phyloP scores from a whole-genome alignment of 257 asterid genomes.

The Scutellaria galericulata region DNA sequence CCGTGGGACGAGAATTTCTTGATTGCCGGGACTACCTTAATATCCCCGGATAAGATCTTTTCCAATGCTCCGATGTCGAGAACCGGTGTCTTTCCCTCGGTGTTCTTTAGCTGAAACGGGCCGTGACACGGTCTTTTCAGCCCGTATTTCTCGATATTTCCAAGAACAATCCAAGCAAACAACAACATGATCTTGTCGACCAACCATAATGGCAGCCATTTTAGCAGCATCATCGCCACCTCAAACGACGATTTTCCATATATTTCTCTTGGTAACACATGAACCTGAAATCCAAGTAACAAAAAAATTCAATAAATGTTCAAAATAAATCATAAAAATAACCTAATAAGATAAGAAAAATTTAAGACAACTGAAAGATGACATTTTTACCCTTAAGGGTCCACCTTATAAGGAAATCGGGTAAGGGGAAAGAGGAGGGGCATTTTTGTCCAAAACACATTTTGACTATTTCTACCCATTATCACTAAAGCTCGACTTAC shows the following conservation, averaged over 20 bases:
- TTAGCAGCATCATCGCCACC: constrained; percentile 54
- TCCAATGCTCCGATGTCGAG: constrained; percentile 69
- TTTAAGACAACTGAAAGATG: too few relatives aligned
- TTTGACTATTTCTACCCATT: too few relatives aligned
- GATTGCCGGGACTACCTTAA: constrained; percentile 60
- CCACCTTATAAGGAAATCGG: too few relatives aligned
- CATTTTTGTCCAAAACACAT: too few relatives aligned
- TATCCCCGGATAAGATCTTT: constrained; percentile 58
- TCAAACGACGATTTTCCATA: constrained; percentile 69
- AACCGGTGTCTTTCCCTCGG: constrained; percentile 70
- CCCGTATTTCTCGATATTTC: constrained; percentile 58
- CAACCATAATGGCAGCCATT: constrained; percentile 74
- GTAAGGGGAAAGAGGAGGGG: too few relatives aligned
- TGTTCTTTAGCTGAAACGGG: constrained; percentile 65
- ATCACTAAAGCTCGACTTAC: constrained; percentile 33
- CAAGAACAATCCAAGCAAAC: constrained; percentile 58
- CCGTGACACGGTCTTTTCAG: constrained; percentile 58
- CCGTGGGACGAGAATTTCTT: constrained; percentile 39
- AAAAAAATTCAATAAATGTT: too few relatives aligned
- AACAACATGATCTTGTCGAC: constrained; percentile 62
- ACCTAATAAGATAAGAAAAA: not conserved
- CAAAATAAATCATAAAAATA: not conserved
- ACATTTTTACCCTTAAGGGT: too few relatives aligned
- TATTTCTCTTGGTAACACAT: constrained; percentile 65
- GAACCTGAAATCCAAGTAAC: constrained; percentile 48